Evolutionary conservation across 2,329 filamentous ascomycete species (phyloP).

Genomic region (Paecilomyces niveus): DNA sequence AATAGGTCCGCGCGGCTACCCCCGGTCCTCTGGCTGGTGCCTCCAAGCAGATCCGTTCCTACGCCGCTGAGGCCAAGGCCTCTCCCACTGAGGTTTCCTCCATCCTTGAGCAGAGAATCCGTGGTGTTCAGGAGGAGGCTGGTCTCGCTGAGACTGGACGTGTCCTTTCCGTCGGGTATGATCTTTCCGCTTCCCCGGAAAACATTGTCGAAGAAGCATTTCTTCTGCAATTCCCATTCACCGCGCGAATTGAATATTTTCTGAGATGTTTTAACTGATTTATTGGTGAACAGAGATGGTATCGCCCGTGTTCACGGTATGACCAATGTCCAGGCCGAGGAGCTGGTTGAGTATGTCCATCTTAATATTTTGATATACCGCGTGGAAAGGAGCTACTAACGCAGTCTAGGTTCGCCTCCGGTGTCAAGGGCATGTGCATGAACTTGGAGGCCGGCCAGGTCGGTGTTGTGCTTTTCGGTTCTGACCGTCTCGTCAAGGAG

Average conservation of each 20-base stretch:
- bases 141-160: constrained; percentile 96
- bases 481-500: constrained; percentile 99
- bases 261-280: neutral
- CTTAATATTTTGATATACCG: constrained; percentile 11
- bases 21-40: constrained; percentile 67
- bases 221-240: neutral
- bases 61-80: constrained; percentile 90
- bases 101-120: constrained; percentile 98
- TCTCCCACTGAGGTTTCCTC: constrained; percentile 96
- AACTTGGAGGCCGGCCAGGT: constrained; percentile 99
- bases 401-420: constrained; percentile 79
- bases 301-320: constrained; percentile 99
- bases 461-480: constrained; percentile 99
- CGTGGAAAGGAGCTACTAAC: constrained; percentile 16
- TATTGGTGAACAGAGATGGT: constrained; percentile 71
- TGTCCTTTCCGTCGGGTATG: constrained; percentile 98
- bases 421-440: constrained; percentile 99
- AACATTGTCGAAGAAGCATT: constrained; percentile 22
- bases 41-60: constrained; percentile 70
- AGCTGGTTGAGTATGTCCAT: constrained; percentile 91
- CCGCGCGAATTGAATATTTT: neutral
- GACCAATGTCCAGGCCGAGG: constrained; percentile 99
- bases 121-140: constrained; percentile 95
- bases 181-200: constrained; percentile 25
- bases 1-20: constrained; percentile 76